Evolutionary conservation across 768 basidiomycete genomes (phyloP).

Genomic region (Trametes coccinea): DNA sequence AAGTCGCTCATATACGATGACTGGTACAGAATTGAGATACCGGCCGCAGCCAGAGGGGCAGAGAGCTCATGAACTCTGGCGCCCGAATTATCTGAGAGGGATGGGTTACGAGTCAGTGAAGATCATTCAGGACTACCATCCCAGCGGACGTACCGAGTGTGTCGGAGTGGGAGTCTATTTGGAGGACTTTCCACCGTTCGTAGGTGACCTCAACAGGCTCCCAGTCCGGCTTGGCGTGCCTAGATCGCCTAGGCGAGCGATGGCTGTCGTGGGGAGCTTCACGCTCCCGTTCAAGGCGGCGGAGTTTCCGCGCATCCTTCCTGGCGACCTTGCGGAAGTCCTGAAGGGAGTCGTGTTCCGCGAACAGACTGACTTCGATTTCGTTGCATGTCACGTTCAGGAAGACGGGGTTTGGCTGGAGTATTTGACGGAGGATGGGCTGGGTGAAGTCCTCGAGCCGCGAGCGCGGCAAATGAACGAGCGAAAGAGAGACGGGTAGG

Average conservation of each 20-base stretch:
- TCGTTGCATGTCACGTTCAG: slow-evolving; percentile 78
- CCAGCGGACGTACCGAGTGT: slow-evolving; percentile 48
- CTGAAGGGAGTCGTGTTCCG: slow-evolving; percentile 53
- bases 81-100: slow-evolving; percentile 58
- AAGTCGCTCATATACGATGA: slow-evolving; percentile 84
- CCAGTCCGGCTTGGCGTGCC: slow-evolving; percentile 24
- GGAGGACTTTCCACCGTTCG: slow-evolving; percentile 77
- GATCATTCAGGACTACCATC: no score
- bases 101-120: not conserved
- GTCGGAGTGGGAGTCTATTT: slow-evolving; percentile 79
- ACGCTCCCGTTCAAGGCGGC: slow-evolving; percentile 23
- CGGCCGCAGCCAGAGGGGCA: slow-evolving; percentile 70
- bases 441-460: slow-evolving; percentile 59
- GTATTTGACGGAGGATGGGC: slow-evolving; percentile 66
- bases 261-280: slow-evolving; percentile 22
- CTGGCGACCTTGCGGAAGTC: slow-evolving; percentile 65
- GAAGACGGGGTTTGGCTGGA: slow-evolving; percentile 65
- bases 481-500: slow-evolving; percentile 68
- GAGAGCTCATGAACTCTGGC: slow-evolving; percentile 76
- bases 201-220: slow-evolving; percentile 69
- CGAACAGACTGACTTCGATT: slow-evolving; percentile 76
- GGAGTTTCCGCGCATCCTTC: slow-evolving; percentile 51
- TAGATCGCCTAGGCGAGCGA: slow-evolving; percentile 10
- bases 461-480: slow-evolving; percentile 75
- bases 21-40: slow-evolving; percentile 81